Evolutionary conservation across 176 grass and related monocot genomes (phyloP).

Genomic region (Avena eriantha): DNA sequence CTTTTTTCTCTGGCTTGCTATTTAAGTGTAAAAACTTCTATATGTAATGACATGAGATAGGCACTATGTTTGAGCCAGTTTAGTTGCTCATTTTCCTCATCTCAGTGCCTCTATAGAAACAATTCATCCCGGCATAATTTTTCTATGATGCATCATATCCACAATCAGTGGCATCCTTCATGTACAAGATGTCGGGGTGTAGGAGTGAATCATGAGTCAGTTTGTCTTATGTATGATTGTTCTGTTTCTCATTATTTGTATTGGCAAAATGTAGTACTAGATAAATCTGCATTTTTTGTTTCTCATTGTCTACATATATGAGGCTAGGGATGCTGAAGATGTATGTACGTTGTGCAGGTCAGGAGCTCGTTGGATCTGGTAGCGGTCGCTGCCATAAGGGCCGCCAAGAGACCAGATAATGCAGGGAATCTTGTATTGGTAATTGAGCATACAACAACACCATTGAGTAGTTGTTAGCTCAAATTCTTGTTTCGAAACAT

Average conservation of each 20-base stretch:
- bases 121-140: neutral
- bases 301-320: neutral
- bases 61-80: constrained; percentile 12
- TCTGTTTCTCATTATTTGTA: neutral
- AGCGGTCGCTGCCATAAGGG: constrained; percentile 70
- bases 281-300: neutral
- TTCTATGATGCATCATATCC: neutral
- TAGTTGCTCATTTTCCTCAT: neutral
- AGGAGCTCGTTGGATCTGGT: constrained; percentile 78
- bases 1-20: neutral
- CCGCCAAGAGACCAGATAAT: constrained; percentile 83
- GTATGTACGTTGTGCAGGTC: constrained; percentile 55
- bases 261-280: neutral
- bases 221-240: neutral
- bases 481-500: neutral
- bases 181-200: neutral
- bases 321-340: neutral
- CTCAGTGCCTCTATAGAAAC: neutral
- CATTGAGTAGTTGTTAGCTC: neutral
- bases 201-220: neutral
- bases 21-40: constrained; percentile 5
- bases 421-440: constrained; percentile 79
- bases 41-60: neutral
- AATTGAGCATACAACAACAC: constrained; percentile 17
- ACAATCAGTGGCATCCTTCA: neutral